Percentiles rank a stretch among this genome's conserved stretches.
These are phyloP conservation scores for Camelina hispida DNA, from an alignment of 345 rosid genomes.

Conservation along the genomic window DNA sequence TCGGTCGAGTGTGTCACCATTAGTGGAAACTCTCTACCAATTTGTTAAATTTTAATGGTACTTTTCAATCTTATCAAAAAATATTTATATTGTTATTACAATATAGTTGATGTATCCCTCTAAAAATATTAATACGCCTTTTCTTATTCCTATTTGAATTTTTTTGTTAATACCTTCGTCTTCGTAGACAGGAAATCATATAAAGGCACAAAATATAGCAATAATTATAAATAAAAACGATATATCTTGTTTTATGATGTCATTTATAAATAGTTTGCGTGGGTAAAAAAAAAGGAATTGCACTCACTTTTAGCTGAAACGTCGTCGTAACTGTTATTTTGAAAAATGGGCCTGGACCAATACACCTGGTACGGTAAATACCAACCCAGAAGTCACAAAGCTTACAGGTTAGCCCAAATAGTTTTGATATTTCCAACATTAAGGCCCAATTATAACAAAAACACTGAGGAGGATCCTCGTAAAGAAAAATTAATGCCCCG, in stretches of 20 bases:
- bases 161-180: background rate
- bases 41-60: background rate
- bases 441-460: background rate
- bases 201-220: background rate
- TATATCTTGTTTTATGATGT: too few species aligned
- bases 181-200: background rate
- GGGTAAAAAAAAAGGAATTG: too few species aligned
- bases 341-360: conserved; percentile 14
- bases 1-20: conserved; percentile 37
- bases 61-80: too few species aligned
- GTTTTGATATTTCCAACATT: background rate
- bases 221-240: too few species aligned
- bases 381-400: background rate
- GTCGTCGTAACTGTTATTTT: background rate
- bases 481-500: conserved; percentile 4
- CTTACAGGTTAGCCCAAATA: background rate
- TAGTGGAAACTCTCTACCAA: conserved; percentile 23
- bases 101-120: background rate
- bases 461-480: too few species aligned
- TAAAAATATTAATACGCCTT: background rate
- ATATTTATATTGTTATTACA: background rate
- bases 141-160: background rate
- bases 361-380: background rate
- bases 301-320: background rate
- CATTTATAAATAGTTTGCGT: too few species aligned